Percentiles rank a stretch among this genome's conserved stretches.
These are phyloP conservation scores for Diplodia sapinea DNA, from an alignment of 2,329 filamentous ascomycete species.

Conservation along the genomic window DNA sequence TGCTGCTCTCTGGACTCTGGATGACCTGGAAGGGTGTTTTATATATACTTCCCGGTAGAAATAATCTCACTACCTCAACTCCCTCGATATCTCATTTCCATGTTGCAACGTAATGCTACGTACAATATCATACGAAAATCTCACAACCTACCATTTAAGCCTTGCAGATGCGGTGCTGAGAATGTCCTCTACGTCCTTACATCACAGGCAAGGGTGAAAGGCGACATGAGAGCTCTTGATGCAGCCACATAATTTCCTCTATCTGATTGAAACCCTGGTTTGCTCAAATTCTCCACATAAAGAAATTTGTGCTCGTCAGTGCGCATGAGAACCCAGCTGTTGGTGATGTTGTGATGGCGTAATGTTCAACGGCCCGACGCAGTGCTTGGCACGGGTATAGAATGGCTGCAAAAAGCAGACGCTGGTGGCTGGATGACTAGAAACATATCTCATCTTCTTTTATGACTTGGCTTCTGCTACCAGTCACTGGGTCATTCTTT, in stretches of 20 bases:
- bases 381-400: not conserved
- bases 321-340: not conserved
- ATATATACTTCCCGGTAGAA: not conserved
- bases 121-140: not conserved
- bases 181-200: slow-evolving; percentile 1
- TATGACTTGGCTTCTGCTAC: not conserved
- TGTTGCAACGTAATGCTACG: not conserved
- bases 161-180: not conserved
- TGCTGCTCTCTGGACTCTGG: not conserved
- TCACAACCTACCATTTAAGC: not conserved
- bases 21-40: not conserved
- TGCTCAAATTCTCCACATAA: not conserved
- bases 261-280: not conserved
- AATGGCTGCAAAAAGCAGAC: not conserved
- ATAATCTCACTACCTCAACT: not conserved
- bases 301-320: not conserved
- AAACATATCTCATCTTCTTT: not conserved
- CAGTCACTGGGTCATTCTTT: not conserved
- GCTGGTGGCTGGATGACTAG: not conserved
- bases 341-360: not conserved
- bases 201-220: not conserved
- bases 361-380: not conserved
- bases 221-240: not conserved
- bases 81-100: not conserved
- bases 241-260: not conserved